Percentiles rank a stretch among this genome's conserved stretches.
Evolutionary conservation across 2,329 filamentous ascomycete genomes (phyloP).

Genomic region (Penicillium aurantiogriseum): DNA sequence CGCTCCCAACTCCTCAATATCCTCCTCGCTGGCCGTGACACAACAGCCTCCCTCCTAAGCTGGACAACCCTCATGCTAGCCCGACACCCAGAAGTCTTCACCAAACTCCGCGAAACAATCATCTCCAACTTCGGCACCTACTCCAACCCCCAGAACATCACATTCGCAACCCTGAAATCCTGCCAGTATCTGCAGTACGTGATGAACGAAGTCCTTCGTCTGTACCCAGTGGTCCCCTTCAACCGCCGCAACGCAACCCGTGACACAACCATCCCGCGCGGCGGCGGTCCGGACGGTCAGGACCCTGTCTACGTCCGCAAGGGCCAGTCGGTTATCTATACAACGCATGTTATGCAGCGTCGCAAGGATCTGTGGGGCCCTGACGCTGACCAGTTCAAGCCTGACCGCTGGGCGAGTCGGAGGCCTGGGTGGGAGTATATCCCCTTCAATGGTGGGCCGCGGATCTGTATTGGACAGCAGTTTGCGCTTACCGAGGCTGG

Average conservation of each 20-base stretch:
- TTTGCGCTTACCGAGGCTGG: slow-evolving; percentile 70
- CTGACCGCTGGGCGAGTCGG: slow-evolving; percentile 69
- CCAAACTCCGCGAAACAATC: slow-evolving; percentile 37
- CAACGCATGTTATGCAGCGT: slow-evolving; percentile 70
- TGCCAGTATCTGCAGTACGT: slow-evolving; percentile 40
- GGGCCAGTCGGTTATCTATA: slow-evolving; percentile 65
- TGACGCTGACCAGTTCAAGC: slow-evolving; percentile 56
- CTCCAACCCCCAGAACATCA: slow-evolving; percentile 39
- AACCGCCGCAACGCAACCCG: slow-evolving; percentile 43
- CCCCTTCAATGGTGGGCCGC: slow-evolving; percentile 71
- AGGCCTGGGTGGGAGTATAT: slow-evolving; percentile 66
- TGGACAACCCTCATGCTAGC: slow-evolving; percentile 48
- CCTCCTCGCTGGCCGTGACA: slow-evolving; percentile 55
- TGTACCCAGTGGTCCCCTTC: slow-evolving; percentile 49
- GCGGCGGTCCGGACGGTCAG: slow-evolving; percentile 61
- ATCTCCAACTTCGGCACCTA: slow-evolving; percentile 43
- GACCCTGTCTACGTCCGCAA: slow-evolving; percentile 65
- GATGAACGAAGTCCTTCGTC: slow-evolving; percentile 44
- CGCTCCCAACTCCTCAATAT: slow-evolving; percentile 53
- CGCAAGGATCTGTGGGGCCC: slow-evolving; percentile 52
- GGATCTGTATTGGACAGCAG: slow-evolving; percentile 76
- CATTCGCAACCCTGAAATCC: slow-evolving; percentile 45
- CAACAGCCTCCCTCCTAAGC: slow-evolving; percentile 49
- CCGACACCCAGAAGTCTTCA: slow-evolving; percentile 35
- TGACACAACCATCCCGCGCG: slow-evolving; percentile 46